These are phyloP conservation scores for Heterobasidion annosum DNA, from an alignment of 1,284 basidiomycete species.

Conservation along the genomic window DNA sequence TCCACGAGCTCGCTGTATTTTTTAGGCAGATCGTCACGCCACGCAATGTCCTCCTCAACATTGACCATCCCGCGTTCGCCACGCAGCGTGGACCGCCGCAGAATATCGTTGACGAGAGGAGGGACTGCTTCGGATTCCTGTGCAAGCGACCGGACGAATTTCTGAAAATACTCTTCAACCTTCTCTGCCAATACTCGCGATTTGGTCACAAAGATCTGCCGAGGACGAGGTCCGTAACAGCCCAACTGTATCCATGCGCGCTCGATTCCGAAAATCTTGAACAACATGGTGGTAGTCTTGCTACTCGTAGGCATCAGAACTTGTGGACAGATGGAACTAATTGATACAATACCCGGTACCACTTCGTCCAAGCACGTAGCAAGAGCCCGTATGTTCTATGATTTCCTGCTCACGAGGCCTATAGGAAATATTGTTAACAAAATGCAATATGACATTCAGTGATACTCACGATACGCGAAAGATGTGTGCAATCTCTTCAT, in stretches of 20 bases:
- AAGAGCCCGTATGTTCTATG: slow-evolving; percentile 45
- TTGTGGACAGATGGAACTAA: not conserved
- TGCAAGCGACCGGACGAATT: slow-evolving; percentile 24
- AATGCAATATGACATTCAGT: too few relatives aligned
- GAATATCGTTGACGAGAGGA: slow-evolving; percentile 24
- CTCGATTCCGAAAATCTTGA: slow-evolving; percentile 55
- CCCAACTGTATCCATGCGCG: slow-evolving; percentile 28
- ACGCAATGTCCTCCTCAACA: slow-evolving; percentile 36
- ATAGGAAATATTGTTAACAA: not conserved
- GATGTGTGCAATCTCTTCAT: slow-evolving; percentile 26
- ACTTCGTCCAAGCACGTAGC: slow-evolving; percentile 60
- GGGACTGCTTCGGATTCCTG: slow-evolving; percentile 3
- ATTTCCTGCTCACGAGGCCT: slow-evolving; percentile 47
- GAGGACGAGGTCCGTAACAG: slow-evolving; percentile 26
- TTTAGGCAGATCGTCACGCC: slow-evolving; percentile 39
- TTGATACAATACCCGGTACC: slow-evolving; percentile 45
- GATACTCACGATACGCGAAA: slow-evolving; percentile 38
- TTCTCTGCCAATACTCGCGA: slow-evolving; percentile 49
- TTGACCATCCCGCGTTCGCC: slow-evolving; percentile 29
- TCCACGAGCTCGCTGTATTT: slow-evolving; percentile 53
- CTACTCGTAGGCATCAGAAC: slow-evolving; percentile 19
- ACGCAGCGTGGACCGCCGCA: slow-evolving; percentile 14
- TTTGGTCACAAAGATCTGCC: slow-evolving; percentile 62
- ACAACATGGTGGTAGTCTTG: slow-evolving; percentile 62
- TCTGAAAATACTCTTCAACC: slow-evolving; percentile 47